A percentile compares a stretch with the other conserved stretches of the same genome.
These are phyloP conservation scores for Talaromyces islandicus DNA, from an alignment of 2,329 filamentous ascomycete genomes.

Conservation along the genomic window DNA sequence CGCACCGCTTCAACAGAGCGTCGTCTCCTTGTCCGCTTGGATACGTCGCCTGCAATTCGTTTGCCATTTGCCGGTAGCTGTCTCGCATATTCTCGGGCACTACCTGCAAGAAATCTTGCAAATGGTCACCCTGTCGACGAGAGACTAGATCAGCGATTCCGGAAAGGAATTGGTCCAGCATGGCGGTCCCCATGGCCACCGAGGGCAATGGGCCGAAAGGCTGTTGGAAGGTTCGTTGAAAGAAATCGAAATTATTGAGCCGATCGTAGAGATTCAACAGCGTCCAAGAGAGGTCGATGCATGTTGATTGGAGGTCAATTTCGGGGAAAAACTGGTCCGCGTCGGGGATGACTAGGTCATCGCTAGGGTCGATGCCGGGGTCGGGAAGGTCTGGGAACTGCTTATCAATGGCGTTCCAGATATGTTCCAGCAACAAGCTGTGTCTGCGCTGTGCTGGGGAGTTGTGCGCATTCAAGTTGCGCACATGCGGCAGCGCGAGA, in stretches of 20 bases:
- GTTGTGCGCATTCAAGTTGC: neutral
- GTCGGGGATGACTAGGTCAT: neutral
- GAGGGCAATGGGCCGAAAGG: conserved; percentile 3
- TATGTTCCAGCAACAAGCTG: neutral
- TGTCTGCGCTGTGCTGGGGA: neutral
- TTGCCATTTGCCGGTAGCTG: conserved; percentile 62
- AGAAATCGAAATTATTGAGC: neutral
- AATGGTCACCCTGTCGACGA: conserved; percentile 56
- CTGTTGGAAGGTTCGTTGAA: neutral
- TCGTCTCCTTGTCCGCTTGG: conserved; percentile 49
- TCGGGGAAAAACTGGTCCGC: neutral
- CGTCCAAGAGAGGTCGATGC: neutral
- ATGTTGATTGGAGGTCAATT: conserved; percentile 7
- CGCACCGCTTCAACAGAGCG: conserved; percentile 53
- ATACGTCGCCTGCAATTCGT: conserved; percentile 60
- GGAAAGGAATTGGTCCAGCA: conserved; percentile 62
- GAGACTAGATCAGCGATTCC: conserved; percentile 59
- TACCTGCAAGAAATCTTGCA: conserved; percentile 67
- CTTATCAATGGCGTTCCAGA: neutral
- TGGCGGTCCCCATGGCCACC: conserved; percentile 45
- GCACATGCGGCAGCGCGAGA: neutral
- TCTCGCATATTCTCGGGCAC: conserved; percentile 61
- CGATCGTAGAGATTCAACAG: neutral
- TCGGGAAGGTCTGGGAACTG: neutral
- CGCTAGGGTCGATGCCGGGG: neutral